These are phyloP conservation scores for Metschnikowia dekortorum DNA, from an alignment of 805 yeast genomes.

Conservation along the genomic window DNA sequence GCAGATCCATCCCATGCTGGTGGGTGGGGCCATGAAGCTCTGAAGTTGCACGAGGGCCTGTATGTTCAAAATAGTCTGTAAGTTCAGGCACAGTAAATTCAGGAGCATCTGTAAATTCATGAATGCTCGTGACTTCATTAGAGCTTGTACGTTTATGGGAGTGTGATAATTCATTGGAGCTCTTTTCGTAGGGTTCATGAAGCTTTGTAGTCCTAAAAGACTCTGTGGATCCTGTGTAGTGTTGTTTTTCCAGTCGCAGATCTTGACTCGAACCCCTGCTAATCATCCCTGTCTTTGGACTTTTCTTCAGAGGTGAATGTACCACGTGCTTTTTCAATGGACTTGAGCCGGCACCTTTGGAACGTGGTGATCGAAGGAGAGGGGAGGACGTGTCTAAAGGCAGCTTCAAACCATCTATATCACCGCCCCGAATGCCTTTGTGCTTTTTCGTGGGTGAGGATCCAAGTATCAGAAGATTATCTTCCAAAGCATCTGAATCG, in stretches of 20 bases:
- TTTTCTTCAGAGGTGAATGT: not conserved
- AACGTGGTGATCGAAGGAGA: not conserved
- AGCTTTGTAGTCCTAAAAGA: too few species aligned
- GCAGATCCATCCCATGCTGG: too few species aligned
- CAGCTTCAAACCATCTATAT: not conserved
- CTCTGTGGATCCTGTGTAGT: not conserved
- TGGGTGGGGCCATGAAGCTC: not conserved
- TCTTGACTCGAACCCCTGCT: not conserved
- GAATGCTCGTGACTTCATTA: not conserved
- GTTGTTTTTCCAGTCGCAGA: not conserved
- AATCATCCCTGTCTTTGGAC: not conserved
- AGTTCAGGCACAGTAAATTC: not conserved
- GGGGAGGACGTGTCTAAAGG: not conserved
- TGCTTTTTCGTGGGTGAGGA: conserved; percentile 28
- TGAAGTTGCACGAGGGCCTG: too few species aligned
- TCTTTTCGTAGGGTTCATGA: too few species aligned
- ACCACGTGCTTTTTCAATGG: not conserved
- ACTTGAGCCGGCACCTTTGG: not conserved
- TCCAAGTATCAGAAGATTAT: conserved; percentile 24
- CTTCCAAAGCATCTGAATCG: conserved; percentile 10
- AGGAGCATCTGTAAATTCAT: not conserved
- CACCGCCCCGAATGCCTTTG: not conserved
- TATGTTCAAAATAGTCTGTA: not conserved
- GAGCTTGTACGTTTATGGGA: not conserved
- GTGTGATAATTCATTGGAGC: too few species aligned